Evolutionary conservation across 306 rosid species (phyloP), one percentile per base, ranked within the genome.

Genomic region (Dalbergia oliveri): DNA sequence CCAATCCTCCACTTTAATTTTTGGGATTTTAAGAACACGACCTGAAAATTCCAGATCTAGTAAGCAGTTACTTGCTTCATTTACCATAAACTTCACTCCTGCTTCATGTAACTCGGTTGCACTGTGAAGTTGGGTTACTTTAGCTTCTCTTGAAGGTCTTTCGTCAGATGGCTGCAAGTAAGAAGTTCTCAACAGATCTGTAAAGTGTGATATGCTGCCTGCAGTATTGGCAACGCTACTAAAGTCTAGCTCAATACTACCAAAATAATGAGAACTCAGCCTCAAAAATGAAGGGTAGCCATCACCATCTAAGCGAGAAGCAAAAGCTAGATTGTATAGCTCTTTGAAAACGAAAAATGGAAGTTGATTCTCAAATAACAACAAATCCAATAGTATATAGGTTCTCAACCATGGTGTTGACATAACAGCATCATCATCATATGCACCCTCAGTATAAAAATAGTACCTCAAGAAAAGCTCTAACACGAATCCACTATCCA

Each of bases 1-100:
- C 0, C 0, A 0, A 16, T 53, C 43, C 0, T 0, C 12, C 41
- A 80, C 10, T 0, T 0, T 0, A 13, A 71, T 0, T 0, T 0
- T 0, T 33, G 73, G 72, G 43, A 67, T 67, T 54, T n/a, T 6
- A 13, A 78, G 19, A 4, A 12, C 7, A 3, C 21, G 4, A 0
- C 9, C 6, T 8, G 16, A 56, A 15, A 66, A 57, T 43, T 44
- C 2, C 1, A 78, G 9, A 35, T 78, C 50, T 23, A 60, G 37
- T 3, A 23, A 21, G 16, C 54, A 12, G 4, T 41, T 4, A 5
- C 50, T 26, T 23, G 16, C 4, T 51, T 9, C 4, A 5, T 21
- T 2, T 12, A 49, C 54, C 51, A 11, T 4, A 0, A 79, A 70
- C 71, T 19, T 47, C 43, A 79, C 13, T 33, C 83, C 78, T 19